Evolutionary conservation across 805 yeast genomes (phyloP).

Genomic region (Zygosaccharomyces rouxii): DNA sequence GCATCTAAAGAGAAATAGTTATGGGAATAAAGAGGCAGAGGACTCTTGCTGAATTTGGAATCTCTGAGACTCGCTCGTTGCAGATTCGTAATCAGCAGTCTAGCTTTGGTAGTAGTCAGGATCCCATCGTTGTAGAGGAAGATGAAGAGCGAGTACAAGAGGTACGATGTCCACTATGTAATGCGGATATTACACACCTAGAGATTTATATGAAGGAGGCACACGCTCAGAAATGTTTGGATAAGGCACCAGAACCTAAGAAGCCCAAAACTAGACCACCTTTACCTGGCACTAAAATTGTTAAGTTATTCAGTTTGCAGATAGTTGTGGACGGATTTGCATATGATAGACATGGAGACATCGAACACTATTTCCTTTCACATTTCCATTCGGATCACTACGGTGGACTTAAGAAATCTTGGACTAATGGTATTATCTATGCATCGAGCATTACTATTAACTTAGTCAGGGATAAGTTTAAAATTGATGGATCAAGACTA

Average conservation of each 20-base stretch:
- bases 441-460: conserved; percentile 68
- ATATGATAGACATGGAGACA: conserved; percentile 38
- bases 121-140: conserved; percentile 14
- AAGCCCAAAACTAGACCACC: conserved; percentile 20
- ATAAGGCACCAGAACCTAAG: conserved; percentile 11
- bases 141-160: conserved; percentile 7
- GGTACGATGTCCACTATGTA: conserved; percentile 52
- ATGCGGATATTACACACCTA: conserved; percentile 36
- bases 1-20: conserved; percentile 16
- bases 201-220: conserved; percentile 41
- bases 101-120: conserved; percentile 4
- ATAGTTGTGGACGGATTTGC: conserved; percentile 65
- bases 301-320: conserved; percentile 40
- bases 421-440: conserved; percentile 70
- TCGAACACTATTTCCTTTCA: conserved; percentile 55
- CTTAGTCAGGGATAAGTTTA: conserved; percentile 50
- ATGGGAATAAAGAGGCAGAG: conserved; percentile 26
- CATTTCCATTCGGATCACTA: conserved; percentile 96
- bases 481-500: conserved; percentile 45
- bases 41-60: conserved; percentile 25
- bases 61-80: conserved; percentile 20
- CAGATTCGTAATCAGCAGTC: conserved; percentile 7
- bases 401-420: conserved; percentile 72
- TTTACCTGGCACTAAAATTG: conserved; percentile 52
- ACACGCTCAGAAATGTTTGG: conserved; percentile 56